A percentile compares a stretch with the other conserved stretches of the same genome.
These are phyloP conservation scores for Trichosporon sp. DNA, from an alignment of 1,284 basidiomycete species.

Conservation along the genomic window DNA sequence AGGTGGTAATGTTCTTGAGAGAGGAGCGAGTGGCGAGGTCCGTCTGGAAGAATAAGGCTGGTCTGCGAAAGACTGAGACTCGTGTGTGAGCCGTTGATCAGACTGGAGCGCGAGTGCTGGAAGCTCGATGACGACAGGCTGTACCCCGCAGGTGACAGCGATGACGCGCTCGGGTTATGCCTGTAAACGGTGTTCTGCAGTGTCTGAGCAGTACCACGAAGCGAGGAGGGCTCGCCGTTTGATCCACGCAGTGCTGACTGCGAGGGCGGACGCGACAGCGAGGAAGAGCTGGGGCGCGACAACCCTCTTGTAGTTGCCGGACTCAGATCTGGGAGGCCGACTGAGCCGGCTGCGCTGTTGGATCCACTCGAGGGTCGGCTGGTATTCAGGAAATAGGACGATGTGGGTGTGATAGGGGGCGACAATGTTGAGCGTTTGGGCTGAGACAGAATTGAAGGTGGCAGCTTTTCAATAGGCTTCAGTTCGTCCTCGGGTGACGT, in stretches of 20 bases:
- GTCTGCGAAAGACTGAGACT: conserved; percentile 20
- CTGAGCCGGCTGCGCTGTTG: neutral
- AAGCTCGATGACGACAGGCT: conserved; percentile 1
- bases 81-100: conserved; percentile 10
- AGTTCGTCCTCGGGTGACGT: conserved; percentile 1
- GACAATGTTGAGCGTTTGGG: neutral
- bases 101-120: conserved; percentile 9
- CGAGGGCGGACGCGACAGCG: neutral
- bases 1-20: conserved; percentile 44
- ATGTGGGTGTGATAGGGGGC: neutral
- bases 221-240: neutral
- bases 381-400: neutral
- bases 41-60: conserved; percentile 15
- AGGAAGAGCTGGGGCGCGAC: neutral
- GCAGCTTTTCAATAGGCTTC: neutral
- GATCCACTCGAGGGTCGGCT: neutral
- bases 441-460: neutral
- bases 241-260: neutral
- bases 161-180: conserved; percentile 1
- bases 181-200: neutral
- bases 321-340: neutral
- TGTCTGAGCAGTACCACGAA: neutral
- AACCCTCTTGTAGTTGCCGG: neutral
- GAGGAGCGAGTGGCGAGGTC: conserved; percentile 16
- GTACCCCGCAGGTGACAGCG: neutral